Evolutionary conservation across 2,329 filamentous ascomycete genomes (phyloP), one percentile per base, ranked within the genome.

Genomic region (Paraphaeosphaeria minitans): DNA sequence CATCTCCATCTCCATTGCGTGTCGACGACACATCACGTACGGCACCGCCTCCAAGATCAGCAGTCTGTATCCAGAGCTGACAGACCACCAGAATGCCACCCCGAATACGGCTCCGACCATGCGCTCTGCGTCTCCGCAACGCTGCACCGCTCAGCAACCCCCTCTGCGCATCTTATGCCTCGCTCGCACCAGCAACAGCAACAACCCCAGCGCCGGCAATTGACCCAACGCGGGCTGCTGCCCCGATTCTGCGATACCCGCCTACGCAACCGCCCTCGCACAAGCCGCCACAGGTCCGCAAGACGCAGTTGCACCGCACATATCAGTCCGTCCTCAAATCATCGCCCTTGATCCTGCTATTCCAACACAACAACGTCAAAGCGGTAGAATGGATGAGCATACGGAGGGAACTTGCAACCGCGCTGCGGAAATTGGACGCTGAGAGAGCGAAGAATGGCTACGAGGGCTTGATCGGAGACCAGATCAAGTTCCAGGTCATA

Each of bases 291-390:
- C 90, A 96, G 74, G 89, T 89, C 71, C 90, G 94, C 75, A 97
- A 98, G 80, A 89, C 93, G 16, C 95, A 99, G 79, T 84, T 98
- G 21, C 86, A 90, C 66, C 88, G 93, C 58, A 87, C 90, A 69
- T 97, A 97, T 79, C 92, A 93, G 53, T 95, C 93, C 48, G 82
- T 97, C 61, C 86, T 97, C 58, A 91, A 91, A 59, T 92, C 92
- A 22, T 89, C 91, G 12, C 93, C 93, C 42, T 79, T 97, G 61
- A 89, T 96, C 66, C 85, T 97, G 59, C 84, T 97, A 70, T 96
- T 97, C 82, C 89, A 91, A 74, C 89, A 91, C 81, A 90, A 89
- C 79, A 91, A 91, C 70, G 80, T 92, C 58, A 87, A 86, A 71
- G 89, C 92, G 3, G 82, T 85, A 46, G 91, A 94, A 81, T 92